Percentiles rank a stretch among this genome's conserved stretches.
phyloP scores from a whole-genome alignment of 1,139 yeast species.

The Keqinozyma sinolaborantium region DNA sequence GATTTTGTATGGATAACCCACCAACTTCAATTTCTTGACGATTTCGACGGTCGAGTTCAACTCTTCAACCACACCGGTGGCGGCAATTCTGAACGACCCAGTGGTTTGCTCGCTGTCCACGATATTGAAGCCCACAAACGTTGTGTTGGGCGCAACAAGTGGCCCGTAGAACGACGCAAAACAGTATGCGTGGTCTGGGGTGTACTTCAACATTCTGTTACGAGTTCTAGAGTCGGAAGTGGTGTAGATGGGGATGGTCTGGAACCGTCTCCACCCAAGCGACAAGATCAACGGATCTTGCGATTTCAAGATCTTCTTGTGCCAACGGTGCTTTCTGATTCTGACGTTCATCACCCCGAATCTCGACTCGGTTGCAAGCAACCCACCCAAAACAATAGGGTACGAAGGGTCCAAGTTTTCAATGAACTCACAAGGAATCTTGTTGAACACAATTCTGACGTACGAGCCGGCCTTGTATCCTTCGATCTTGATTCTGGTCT shows the following conservation, averaged over 20 bases:
- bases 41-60: conserved; percentile 87
- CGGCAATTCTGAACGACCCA: conserved; percentile 90
- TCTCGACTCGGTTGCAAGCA: conserved; percentile 84
- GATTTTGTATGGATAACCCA: conserved; percentile 91
- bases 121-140: conserved; percentile 91
- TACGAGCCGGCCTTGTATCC: conserved; percentile 94
- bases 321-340: conserved; percentile 98
- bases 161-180: conserved; percentile 97
- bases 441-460: conserved; percentile 81
- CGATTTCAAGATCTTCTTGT: conserved; percentile 89
- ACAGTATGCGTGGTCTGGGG: conserved; percentile 98
- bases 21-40: conserved; percentile 91
- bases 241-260: conserved; percentile 91
- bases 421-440: conserved; percentile 85
- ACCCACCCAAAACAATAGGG: conserved; percentile 89
- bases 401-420: conserved; percentile 80
- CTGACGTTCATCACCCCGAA: conserved; percentile 93
- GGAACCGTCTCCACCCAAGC: conserved; percentile 98
- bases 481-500: conserved; percentile 75
- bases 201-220: conserved; percentile 95
- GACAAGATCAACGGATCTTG: conserved; percentile 94
- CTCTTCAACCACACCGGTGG: conserved; percentile 96
- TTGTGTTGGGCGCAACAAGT: conserved; percentile 93
- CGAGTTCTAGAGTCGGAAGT: conserved; percentile 97
- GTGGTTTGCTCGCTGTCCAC: conserved; percentile 83